These are phyloP conservation scores for Phaffomyces opuntiae DNA, from an alignment of 805 yeast genomes.

Conservation along the genomic window DNA sequence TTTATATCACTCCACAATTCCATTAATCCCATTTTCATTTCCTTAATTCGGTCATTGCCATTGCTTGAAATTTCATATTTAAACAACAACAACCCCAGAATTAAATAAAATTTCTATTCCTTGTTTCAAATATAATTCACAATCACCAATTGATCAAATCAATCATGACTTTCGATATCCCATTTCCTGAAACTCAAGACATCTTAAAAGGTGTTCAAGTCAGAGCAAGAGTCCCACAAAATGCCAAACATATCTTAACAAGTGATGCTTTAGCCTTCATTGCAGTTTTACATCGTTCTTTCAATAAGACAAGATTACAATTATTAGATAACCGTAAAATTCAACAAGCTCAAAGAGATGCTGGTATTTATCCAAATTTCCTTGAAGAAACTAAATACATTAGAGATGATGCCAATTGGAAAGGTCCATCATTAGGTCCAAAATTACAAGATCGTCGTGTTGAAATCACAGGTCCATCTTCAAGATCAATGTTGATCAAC, in stretches of 20 bases:
- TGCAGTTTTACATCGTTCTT: slow-evolving; percentile 66
- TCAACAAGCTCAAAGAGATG: slow-evolving; percentile 55
- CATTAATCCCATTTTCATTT: background rate
- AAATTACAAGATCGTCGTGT: slow-evolving; percentile 70
- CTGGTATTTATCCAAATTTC: slow-evolving; percentile 56
- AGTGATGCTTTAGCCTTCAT: slow-evolving; percentile 56
- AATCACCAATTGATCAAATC: background rate
- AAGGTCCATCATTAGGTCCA: slow-evolving; percentile 65
- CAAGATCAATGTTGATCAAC: slow-evolving; percentile 76
- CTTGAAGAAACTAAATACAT: slow-evolving; percentile 62
- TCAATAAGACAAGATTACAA: slow-evolving; percentile 53
- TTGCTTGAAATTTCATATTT: background rate
- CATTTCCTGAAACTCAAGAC: slow-evolving; percentile 24
- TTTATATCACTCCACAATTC: background rate
- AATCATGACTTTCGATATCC: slow-evolving; percentile 16
- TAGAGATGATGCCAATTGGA: slow-evolving; percentile 70
- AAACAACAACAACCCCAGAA: too few species aligned
- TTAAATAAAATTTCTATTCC: background rate
- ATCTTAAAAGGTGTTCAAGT: slow-evolving; percentile 31
- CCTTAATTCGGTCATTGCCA: background rate
- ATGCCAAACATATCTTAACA: slow-evolving; percentile 33
- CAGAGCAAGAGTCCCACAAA: slow-evolving; percentile 30
- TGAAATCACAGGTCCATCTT: slow-evolving; percentile 84
- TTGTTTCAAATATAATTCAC: background rate
- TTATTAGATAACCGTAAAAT: slow-evolving; percentile 55